These are phyloP conservation scores for Lactifluus pinguis DNA, from an alignment of 768 basidiomycete species.

Conservation along the genomic window DNA sequence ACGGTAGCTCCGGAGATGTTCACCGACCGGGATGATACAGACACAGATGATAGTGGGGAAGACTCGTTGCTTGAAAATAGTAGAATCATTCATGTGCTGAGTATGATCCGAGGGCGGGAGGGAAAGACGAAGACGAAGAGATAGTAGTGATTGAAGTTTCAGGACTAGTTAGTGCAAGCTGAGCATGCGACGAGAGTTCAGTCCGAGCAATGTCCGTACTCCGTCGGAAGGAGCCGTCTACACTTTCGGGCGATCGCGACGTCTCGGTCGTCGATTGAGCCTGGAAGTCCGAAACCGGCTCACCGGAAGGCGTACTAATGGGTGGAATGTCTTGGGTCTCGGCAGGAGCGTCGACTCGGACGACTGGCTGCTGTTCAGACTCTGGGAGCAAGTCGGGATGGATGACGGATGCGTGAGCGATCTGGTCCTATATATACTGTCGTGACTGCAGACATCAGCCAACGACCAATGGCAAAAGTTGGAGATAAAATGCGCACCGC, in stretches of 20 bases:
- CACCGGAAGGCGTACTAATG: not conserved
- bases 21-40: not conserved
- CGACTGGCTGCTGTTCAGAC: constrained; percentile 16
- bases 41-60: constrained; percentile 10
- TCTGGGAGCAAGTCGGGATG: constrained; percentile 24
- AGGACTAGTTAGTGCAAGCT: not conserved
- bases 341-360: constrained; percentile 1
- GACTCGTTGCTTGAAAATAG: not conserved
- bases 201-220: constrained; percentile 8
- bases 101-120: not conserved
- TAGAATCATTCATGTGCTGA: not conserved
- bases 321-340: not conserved
- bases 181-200: not conserved
- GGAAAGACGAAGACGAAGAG: not conserved
- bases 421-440: constrained; percentile 26
- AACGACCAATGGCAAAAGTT: no score
- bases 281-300: not conserved
- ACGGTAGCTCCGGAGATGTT: not conserved
- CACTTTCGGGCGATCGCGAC: not conserved
- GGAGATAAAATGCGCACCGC: no score
- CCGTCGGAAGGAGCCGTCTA: constrained; percentile 5
- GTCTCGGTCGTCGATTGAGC: not conserved
- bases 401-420: constrained; percentile 9
- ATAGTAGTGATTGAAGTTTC: not conserved
- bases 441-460: constrained; percentile 30